Evolutionary conservation across 2,329 filamentous ascomycete species (phyloP), one percentile per base, ranked within the genome.

Genomic region (Magnaporthiopsis rhizophila): DNA sequence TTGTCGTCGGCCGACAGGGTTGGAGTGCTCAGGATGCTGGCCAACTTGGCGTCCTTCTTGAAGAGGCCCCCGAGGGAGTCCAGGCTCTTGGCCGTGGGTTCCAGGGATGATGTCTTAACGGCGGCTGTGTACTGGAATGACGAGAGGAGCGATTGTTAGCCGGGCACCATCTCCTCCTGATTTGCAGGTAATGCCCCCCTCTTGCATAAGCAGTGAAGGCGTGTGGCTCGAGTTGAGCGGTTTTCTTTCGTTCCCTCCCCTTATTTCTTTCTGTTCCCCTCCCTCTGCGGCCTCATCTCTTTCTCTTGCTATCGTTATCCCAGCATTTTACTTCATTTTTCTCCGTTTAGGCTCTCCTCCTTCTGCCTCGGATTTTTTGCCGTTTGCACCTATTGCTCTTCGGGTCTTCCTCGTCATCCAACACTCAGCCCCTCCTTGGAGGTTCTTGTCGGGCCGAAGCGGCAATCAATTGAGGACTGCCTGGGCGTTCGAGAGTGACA

Each of bases 121-220:
- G 94, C 92, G 69, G 95, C 95, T 69, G 93, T 98, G 88, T 97
- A 99, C 95, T 99, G 74, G 59, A 11, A 62, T 32, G 50, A 28
- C 53, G 53, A 30, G 24, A 26, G 34, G 28, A 32, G 45, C 21
- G 28, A n/a, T 62, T 62, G 61, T 62, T 38, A 62, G 61, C 45
- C 18, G 45, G 9, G 21, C 11, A 11, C 34, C 34, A 13, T 36
- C 34, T 3, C 34, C 34, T 15, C n/a, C 11, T n/a, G 15, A 50
- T 50, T 50, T 18, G 38, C 38, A 50, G 21, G 38, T 21, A 50
- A 50, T 15, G 3, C 15, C 38, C 21, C 5, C 38, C 38, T 50
- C 15, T 50, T 21, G 38, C 38, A 5, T 50, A 21, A 6, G 38
- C 15, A 50, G 18, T 50, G 15, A 50, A 50, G 15, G 38, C 4